Percentiles rank a stretch among this genome's conserved stretches.
Evolutionary conservation across 176 grass and related monocot species (phyloP).

Genomic region (Phoenix roebelenii): DNA sequence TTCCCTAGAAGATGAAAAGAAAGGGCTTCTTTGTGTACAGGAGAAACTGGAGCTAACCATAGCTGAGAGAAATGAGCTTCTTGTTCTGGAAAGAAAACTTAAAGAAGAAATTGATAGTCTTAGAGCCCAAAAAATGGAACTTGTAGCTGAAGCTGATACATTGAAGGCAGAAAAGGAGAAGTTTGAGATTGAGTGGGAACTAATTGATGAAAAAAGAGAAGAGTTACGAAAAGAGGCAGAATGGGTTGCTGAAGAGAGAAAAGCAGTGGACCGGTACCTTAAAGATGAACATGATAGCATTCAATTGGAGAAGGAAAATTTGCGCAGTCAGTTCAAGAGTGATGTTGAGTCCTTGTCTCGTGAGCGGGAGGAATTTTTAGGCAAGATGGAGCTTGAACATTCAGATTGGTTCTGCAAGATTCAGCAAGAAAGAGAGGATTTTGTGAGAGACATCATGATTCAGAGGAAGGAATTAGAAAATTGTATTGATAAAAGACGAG

Average conservation of each 20-base stretch:
- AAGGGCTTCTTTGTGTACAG: conserved; percentile 35
- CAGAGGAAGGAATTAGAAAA: conserved; percentile 66
- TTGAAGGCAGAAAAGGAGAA: conserved; percentile 83
- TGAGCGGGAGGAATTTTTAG: conserved; percentile 77
- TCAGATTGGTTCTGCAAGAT: conserved; percentile 55
- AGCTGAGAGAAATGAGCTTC: conserved; percentile 53
- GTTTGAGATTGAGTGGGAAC: conserved; percentile 93
- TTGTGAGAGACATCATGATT: conserved; percentile 59
- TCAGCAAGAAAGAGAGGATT: conserved; percentile 68
- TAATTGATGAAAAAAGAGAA: conserved; percentile 83
- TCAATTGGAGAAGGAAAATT: conserved; percentile 66
- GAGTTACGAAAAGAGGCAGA: conserved; percentile 55
- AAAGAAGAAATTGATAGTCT: conserved; percentile 93
- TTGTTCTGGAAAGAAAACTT: conserved; percentile 58
- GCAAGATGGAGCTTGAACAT: conserved; percentile 65
- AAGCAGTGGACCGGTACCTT: conserved; percentile 36
- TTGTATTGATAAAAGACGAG: conserved; percentile 49
- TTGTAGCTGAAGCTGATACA: conserved; percentile 62
- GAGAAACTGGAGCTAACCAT: conserved; percentile 55
- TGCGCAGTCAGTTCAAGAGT: conserved; percentile 52
- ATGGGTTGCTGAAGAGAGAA: conserved; percentile 57
- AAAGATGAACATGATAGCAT: conserved; percentile 60
- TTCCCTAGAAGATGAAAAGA: conserved; percentile 57
- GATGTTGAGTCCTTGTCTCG: conserved; percentile 52
- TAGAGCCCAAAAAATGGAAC: conserved; percentile 62